Conservation (phyloP, 1,139 yeast species). For the Blastobotrys persicus region DNA sequence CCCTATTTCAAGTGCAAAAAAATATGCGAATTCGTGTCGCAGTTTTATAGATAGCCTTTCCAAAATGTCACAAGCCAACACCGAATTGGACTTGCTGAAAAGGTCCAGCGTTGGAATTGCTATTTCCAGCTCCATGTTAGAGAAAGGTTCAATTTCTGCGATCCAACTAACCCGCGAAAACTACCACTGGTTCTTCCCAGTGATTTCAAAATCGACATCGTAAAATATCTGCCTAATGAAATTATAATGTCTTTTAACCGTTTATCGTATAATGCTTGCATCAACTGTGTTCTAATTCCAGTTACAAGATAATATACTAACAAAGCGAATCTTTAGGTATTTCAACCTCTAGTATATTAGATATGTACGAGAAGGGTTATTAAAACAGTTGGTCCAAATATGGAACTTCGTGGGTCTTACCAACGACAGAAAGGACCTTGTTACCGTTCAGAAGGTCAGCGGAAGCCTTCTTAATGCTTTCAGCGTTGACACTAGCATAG, state of each 20-base stretch:
- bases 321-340: not conserved
- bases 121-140: constrained; percentile 26
- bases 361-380: constrained; percentile 6
- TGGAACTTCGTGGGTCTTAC: constrained; percentile 86
- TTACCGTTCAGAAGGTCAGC: constrained; percentile 55
- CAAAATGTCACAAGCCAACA: constrained; percentile 24
- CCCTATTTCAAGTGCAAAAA: constrained; percentile 22
- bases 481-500: constrained; percentile 42
- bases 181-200: constrained; percentile 39
- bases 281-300: no score
- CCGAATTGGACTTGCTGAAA: constrained; percentile 33
- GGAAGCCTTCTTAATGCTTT: constrained; percentile 49
- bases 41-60: constrained; percentile 25
- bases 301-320: no score
- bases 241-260: no score
- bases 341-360: not conserved
- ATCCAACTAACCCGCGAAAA: constrained; percentile 23
- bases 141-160: constrained; percentile 16
- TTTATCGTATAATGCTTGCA: no score
- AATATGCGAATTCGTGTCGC: constrained; percentile 23
- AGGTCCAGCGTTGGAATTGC: constrained; percentile 35
- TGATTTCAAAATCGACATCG: constrained; percentile 20
- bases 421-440: constrained; percentile 86
- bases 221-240: not conserved
- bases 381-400: constrained; percentile 76